Evolutionary conservation across 2,329 filamentous ascomycete species (phyloP), one percentile per base, ranked within the genome.

Genomic region (Stachybotrys chartarum): DNA sequence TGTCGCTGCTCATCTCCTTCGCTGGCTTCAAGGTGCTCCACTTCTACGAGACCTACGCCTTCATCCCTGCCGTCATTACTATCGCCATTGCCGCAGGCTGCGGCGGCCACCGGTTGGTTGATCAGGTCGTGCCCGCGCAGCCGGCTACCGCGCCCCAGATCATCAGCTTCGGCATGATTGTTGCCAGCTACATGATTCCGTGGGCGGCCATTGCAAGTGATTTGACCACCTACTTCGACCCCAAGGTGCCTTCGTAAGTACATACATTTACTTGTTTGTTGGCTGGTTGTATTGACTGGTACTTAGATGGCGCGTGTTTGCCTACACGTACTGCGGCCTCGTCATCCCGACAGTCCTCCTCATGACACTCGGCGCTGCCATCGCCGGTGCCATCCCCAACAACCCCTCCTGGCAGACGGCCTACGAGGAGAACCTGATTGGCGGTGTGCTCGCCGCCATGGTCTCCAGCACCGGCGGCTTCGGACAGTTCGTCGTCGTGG

Each of bases 331-430:
- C 63, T 61, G 74, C 12, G 84, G 84, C 10, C 75, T 85, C 2
- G 66, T 75, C 7, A 60, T 80, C 6, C 82, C 83, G 0, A 81
- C 81, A 0, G 72, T 83, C 44, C 72, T 81, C 0, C 75, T 87
- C 52, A 85, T 87, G 82, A 75, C 75, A 0, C 76, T 87, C 1
- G 84, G 84, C 7, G 81, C 83, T 10, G 83, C 84, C n/a, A 84
- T 87, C 48, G 82, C 78, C 17, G 82, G 82, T 7, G 82, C 82
- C 32, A 74, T 83, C 1, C 72, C 77, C 30, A 81, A 78, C 58
- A 72, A 80, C 2, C 75, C 79, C 0, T 68, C 69, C 4, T 86
- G 83, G 82, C 60, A 72, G n/a, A 73, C 70, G 3, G 81, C 75
- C 3, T 84, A 85, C 63, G 71, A 78, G 3, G 61, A 69, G 49